phyloP scores from a whole-genome alignment of 2,329 filamentous ascomycete genomes.

The Claviceps digitariae region DNA sequence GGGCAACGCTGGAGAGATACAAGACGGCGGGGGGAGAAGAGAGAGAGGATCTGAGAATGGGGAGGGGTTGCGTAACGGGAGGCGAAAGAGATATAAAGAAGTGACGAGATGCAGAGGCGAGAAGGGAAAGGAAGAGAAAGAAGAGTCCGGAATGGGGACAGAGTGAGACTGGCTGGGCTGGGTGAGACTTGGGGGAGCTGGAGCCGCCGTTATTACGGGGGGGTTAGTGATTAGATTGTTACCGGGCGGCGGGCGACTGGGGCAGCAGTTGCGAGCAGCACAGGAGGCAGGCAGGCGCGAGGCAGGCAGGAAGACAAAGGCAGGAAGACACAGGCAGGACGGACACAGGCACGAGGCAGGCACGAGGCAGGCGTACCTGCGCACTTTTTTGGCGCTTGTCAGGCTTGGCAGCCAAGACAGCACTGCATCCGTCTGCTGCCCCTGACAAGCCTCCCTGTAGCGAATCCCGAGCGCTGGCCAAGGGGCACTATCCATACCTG shows the following conservation, averaged over 20 bases:
- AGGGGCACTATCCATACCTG: background rate
- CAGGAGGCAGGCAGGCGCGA: too few species aligned
- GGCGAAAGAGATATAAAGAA: slow-evolving; percentile 5
- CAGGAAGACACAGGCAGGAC: too few species aligned
- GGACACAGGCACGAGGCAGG: too few species aligned
- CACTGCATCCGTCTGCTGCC: too few species aligned
- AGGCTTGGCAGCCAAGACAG: background rate
- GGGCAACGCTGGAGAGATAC: background rate
- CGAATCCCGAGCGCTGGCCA: too few species aligned
- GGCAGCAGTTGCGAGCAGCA: too few species aligned
- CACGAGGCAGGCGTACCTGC: background rate
- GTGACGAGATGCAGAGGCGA: slow-evolving; percentile 3
- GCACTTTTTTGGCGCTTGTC: too few species aligned
- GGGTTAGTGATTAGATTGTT: background rate
- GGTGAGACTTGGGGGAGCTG: background rate
- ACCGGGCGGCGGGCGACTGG: too few species aligned
- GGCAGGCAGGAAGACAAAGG: too few species aligned
- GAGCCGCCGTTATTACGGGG: background rate
- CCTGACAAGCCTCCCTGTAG: background rate
- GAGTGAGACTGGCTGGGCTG: background rate
- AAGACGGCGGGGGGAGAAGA: background rate
- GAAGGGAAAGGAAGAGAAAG: slow-evolving; percentile 1
- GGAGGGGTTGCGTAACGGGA: background rate
- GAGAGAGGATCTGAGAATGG: too few species aligned
- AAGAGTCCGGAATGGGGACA: background rate